phyloP scores from a whole-genome alignment of 2,329 filamentous ascomycete genomes.

The Lasiodiplodia citricola region DNA sequence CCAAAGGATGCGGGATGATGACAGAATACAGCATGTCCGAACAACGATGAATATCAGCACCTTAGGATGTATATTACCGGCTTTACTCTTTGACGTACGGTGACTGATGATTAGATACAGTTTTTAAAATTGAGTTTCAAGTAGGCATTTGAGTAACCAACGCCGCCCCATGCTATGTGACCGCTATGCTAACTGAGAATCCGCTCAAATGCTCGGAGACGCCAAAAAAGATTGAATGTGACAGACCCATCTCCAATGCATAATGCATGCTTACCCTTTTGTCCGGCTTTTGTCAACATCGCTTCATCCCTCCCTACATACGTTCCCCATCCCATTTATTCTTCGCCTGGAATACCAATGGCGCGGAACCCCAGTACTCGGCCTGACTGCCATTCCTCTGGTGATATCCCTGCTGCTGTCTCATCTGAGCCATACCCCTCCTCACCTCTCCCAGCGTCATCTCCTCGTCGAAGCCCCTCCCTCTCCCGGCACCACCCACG shows the following conservation, averaged over 20 bases:
- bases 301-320: background rate
- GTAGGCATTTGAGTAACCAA: background rate
- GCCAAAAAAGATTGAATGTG: background rate
- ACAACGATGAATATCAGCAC: too few relatives aligned
- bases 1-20: too few relatives aligned
- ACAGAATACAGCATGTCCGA: too few relatives aligned
- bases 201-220: background rate
- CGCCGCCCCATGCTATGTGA: background rate
- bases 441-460: conserved; percentile 7
- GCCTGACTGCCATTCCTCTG: background rate
- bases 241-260: background rate
- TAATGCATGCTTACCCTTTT: background rate
- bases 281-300: background rate
- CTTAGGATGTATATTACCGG: too few relatives aligned
- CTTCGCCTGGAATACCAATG: conserved; percentile 15
- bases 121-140: background rate
- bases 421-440: background rate
- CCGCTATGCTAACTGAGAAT: background rate
- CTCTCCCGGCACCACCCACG: background rate
- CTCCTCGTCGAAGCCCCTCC: conserved; percentile 1
- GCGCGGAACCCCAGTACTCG: background rate
- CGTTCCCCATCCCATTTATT: conserved; percentile 3
- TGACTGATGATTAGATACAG: background rate
- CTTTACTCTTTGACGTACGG: too few relatives aligned
- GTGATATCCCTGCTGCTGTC: background rate